These are phyloP conservation scores for Ceratobasidium sp. DNA, from an alignment of 1,284 basidiomycete genomes.

Conservation along the genomic window DNA sequence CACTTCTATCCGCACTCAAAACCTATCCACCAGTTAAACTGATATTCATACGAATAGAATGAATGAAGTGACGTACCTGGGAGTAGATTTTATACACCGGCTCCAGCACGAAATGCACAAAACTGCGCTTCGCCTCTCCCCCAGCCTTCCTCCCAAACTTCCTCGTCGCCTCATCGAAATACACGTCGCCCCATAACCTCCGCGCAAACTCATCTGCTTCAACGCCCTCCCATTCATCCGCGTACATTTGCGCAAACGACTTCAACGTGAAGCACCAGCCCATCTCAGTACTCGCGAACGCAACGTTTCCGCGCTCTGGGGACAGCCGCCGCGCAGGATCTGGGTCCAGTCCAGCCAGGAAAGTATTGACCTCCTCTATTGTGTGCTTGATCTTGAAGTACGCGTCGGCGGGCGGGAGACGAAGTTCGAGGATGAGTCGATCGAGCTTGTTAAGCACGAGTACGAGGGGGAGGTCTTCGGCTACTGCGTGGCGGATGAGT, in stretches of 20 bases:
- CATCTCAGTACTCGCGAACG: slow-evolving; percentile 97
- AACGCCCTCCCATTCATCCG: slow-evolving; percentile 82
- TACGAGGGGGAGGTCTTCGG: slow-evolving; percentile 91
- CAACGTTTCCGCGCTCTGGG: slow-evolving; percentile 96
- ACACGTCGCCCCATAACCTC: slow-evolving; percentile 98
- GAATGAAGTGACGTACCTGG: slow-evolving; percentile 57
- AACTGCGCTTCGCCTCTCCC: slow-evolving; percentile 86
- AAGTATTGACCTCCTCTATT: slow-evolving; percentile 97
- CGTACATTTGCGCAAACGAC: slow-evolving; percentile 97
- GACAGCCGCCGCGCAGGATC: slow-evolving; percentile 89
- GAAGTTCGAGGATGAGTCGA: slow-evolving; percentile 94
- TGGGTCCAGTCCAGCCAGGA: slow-evolving; percentile 88
- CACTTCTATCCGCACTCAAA: slow-evolving; percentile 90
- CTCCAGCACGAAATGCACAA: slow-evolving; percentile 97
- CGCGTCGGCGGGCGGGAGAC: slow-evolving; percentile 95
- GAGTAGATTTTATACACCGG: slow-evolving; percentile 99
- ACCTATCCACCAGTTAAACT: slow-evolving; percentile 66
- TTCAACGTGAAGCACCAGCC: slow-evolving; percentile 96
- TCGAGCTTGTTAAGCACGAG: slow-evolving; percentile 99
- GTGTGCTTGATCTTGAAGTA: slow-evolving; percentile 99
- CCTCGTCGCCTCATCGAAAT: slow-evolving; percentile 85
- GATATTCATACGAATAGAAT: slow-evolving; percentile 17
- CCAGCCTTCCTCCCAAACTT: slow-evolving; percentile 92
- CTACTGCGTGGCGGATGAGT: slow-evolving; percentile 87
- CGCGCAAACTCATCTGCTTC: slow-evolving; percentile 76